These are phyloP conservation scores for Pleoardoris graminearum DNA, from an alignment of 2,329 filamentous ascomycete genomes.

Conservation along the genomic window DNA sequence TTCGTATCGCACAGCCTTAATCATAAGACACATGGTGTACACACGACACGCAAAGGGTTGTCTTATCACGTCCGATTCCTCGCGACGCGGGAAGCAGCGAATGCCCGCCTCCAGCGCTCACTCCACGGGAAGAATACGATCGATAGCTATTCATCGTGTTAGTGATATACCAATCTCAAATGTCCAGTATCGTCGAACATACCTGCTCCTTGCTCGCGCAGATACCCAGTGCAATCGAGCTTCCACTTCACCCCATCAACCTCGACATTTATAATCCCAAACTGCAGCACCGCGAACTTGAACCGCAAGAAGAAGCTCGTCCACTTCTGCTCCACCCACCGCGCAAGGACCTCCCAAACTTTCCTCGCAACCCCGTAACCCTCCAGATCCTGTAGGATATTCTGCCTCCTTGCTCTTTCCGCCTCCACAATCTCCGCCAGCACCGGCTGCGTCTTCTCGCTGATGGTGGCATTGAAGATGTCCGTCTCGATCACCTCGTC, in stretches of 20 bases:
- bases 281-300: conserved; percentile 40
- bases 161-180: not conserved
- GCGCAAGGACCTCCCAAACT: conserved; percentile 33
- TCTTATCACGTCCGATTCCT: no score
- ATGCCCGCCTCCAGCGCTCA: no score
- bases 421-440: conserved; percentile 36
- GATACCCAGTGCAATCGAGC: conserved; percentile 40
- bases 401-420: conserved; percentile 31
- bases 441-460: conserved; percentile 39
- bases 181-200: conserved; percentile 9
- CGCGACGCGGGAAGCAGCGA: no score
- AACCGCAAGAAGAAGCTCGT: conserved; percentile 42
- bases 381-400: conserved; percentile 31
- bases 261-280: conserved; percentile 36
- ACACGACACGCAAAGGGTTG: no score
- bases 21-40: no score
- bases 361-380: conserved; percentile 26
- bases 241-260: conserved; percentile 42
- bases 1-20: no score
- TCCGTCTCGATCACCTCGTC: conserved; percentile 34
- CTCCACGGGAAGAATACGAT: conserved; percentile 37
- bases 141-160: conserved; percentile 26
- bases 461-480: conserved; percentile 33
- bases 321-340: conserved; percentile 42
- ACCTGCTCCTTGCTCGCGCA: conserved; percentile 43